These are phyloP conservation scores for Gamsiella multidivaricata DNA, from an alignment of 192 early-diverging fungal genomes.

Conservation along the genomic window DNA sequence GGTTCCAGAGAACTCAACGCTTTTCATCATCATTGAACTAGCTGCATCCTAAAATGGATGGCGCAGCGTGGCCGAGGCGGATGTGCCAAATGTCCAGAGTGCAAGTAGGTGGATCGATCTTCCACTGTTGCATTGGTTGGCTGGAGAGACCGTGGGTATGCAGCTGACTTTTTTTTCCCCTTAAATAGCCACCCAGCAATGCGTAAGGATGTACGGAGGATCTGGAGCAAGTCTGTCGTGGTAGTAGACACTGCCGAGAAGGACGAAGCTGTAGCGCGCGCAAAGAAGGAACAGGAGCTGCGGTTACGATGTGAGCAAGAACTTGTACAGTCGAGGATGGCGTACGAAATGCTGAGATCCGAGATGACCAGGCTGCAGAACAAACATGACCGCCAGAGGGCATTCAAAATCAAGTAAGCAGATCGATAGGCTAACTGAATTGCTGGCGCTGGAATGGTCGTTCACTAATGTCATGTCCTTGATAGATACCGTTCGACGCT, in stretches of 20 bases:
- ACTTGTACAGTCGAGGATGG: slow-evolving; percentile 28
- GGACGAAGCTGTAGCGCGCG: slow-evolving; percentile 22
- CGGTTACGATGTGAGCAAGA: slow-evolving; percentile 25
- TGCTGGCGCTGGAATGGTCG: too few species aligned
- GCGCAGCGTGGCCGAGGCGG: slow-evolving; percentile 6
- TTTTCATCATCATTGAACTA: slow-evolving; percentile 1
- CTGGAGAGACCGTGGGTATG: too few species aligned
- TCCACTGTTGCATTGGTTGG: too few species aligned
- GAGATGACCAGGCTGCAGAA: slow-evolving; percentile 38
- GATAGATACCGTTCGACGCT: slow-evolving; percentile 14
- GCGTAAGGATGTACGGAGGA: slow-evolving; percentile 43
- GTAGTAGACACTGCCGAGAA: slow-evolving; percentile 40
- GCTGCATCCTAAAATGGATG: slow-evolving; percentile 55
- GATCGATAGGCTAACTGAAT: too few species aligned
- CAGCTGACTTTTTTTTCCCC: too few species aligned
- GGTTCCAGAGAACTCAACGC: too few species aligned
- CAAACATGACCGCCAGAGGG: slow-evolving; percentile 25
- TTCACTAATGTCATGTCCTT: too few species aligned
- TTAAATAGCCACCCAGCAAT: slow-evolving; percentile 8
- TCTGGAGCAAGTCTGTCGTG: slow-evolving; percentile 51
- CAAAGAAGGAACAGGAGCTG: slow-evolving; percentile 24
- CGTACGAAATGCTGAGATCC: slow-evolving; percentile 37
- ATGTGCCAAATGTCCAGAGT: slow-evolving; percentile 48
- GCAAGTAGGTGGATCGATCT: slow-evolving; percentile 60
- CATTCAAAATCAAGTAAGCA: slow-evolving; percentile 28